Base-by-base conservation (phyloP, 2,329 filamentous ascomycete species). In the Calonectria henricotiae region DNA sequence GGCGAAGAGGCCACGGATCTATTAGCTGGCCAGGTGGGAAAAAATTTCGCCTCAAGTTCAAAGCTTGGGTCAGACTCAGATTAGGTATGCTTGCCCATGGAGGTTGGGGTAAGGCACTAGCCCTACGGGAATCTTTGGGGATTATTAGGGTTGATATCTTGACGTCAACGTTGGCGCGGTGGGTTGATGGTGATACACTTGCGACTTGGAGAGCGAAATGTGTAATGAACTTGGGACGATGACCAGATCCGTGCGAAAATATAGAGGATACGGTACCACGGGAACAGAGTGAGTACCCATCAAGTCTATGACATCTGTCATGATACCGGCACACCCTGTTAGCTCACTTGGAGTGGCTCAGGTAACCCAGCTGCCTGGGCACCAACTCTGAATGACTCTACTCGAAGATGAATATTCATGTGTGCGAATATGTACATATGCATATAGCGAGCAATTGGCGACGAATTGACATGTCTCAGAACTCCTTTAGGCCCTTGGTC, bases 321-420 rank as follows among this genome's bases (percentile, higher is more conserved):
- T 68, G 72, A 76, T 76, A 77, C 27, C 11, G 27, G 25, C 73
- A 77, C 76, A 8, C 76, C 76, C 75, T 64, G 20, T 30, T 32
- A 13, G 35, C 46, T 37, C 51, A 61, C 32, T 51, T 66, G 64
- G 54, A 13, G 55, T 62, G 54, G 51, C 46, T 54, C 49, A 43
- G 39, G 51, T 35, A 63, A 60, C 35, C 60, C 41, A 20, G 51
- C 25, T 39, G 66, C 61, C 61, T 68, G 62, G 43, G 43, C 67
- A 44, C 49, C 35, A 12, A 41, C 20, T 43, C 27, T 17, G 30
- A 43, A 65, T 55, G 41, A 39, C 54, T 55, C 35, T 49, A 8
- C 20, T 9, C 32, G 32, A 23, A 62, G 17, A 27, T 35, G 51
- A 60, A 65, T 51, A 58, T 54, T 25, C n/a, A 13, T 44, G 69